Evolutionary conservation across 257 asterid genomes (phyloP).

Genomic region (Primulina huaijiensis): DNA sequence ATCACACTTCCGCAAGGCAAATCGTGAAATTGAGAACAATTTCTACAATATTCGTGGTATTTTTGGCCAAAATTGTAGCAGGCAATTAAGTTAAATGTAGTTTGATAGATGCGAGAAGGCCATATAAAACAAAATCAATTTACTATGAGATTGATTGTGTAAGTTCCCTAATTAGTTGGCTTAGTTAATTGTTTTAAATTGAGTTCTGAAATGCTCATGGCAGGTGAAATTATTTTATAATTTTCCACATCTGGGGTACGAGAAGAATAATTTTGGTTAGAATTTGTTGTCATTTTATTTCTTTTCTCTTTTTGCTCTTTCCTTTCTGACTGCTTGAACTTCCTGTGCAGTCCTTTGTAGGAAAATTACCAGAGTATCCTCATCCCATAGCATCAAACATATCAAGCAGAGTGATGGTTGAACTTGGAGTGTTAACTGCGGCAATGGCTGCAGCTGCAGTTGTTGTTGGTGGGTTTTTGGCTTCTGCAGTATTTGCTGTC

Average conservation of each 20-base stretch:
- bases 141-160: constrained; percentile 8
- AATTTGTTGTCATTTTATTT: constrained; percentile 21
- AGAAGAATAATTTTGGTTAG: not conserved
- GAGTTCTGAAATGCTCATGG: not conserved
- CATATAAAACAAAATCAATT: constrained; percentile 6
- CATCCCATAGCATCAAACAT: constrained; percentile 83
- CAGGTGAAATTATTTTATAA: constrained; percentile 1
- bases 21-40: too few species aligned
- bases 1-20: too few species aligned
- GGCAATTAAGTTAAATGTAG: not conserved
- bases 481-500: constrained; percentile 85
- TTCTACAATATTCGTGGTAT: not conserved
- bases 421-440: constrained; percentile 79
- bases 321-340: constrained; percentile 26
- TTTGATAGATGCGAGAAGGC: constrained; percentile 14
- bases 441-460: constrained; percentile 77
- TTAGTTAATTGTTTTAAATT: constrained; percentile 8
- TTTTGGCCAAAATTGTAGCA: constrained; percentile 3
- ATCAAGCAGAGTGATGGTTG: constrained; percentile 90
- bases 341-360: constrained; percentile 73
- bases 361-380: constrained; percentile 78
- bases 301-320: constrained; percentile 18
- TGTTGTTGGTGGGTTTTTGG: constrained; percentile 81
- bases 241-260: constrained; percentile 14
- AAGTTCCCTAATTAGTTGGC: not conserved